These are phyloP conservation scores for Bipolaris bicolor DNA, from an alignment of 2,329 filamentous ascomycete species.

Conservation along the genomic window DNA sequence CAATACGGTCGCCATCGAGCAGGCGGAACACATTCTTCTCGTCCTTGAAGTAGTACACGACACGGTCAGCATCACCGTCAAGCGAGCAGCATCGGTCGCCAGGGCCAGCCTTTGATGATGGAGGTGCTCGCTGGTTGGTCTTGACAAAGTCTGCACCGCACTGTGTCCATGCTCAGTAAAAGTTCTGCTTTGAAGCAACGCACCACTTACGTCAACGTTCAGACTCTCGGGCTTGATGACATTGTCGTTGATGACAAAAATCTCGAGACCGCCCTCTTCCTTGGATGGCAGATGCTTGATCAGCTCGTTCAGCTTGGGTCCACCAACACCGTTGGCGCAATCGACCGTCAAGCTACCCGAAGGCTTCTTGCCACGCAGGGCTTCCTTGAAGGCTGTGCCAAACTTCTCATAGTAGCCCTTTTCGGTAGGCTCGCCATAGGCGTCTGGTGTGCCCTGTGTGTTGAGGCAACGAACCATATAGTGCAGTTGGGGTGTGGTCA, in stretches of 20 bases:
- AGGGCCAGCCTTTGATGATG: conserved; percentile 75
- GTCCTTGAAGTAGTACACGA: conserved; percentile 94
- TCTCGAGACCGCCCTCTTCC: conserved; percentile 68
- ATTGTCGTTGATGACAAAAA: conserved; percentile 91
- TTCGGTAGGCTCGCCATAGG: conserved; percentile 89
- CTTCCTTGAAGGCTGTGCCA: conserved; percentile 78
- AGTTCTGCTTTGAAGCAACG: background rate
- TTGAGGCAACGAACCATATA: conserved; percentile 95
- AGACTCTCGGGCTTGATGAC: conserved; percentile 87
- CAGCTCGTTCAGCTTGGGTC: conserved; percentile 84
- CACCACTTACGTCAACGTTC: conserved; percentile 75
- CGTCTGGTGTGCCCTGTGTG: conserved; percentile 82
- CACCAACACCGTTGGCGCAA: conserved; percentile 95
- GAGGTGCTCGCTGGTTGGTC: conserved; percentile 90
- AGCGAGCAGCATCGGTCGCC: conserved; percentile 86
- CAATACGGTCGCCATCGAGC: conserved; percentile 95
- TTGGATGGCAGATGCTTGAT: conserved; percentile 79
- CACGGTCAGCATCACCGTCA: conserved; percentile 92
- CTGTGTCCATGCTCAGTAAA: conserved; percentile 51
- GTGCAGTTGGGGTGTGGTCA: conserved; percentile 97
- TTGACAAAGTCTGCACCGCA: conserved; percentile 98
- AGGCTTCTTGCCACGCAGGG: conserved; percentile 74
- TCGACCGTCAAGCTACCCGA: conserved; percentile 81
- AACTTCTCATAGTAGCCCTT: conserved; percentile 95
- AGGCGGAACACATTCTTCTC: conserved; percentile 84